These are phyloP conservation scores for Eutrema yunnanense DNA, from an alignment of 345 rosid genomes.

Conservation along the genomic window DNA sequence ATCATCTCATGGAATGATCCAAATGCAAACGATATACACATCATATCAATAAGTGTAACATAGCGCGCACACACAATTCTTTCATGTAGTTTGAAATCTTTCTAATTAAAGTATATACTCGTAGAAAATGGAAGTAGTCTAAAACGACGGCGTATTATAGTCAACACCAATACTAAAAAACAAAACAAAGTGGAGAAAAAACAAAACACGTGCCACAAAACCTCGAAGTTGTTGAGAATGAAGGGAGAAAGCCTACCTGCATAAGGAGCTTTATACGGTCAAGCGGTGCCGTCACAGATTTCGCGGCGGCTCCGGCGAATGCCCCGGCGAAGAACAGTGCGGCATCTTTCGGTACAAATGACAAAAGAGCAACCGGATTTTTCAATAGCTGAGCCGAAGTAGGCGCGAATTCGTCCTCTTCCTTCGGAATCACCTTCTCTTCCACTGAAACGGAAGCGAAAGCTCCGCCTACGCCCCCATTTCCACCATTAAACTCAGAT, in stretches of 20 bases:
- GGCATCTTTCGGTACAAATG: constrained; percentile 55
- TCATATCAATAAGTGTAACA: neutral
- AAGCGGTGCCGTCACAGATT: constrained; percentile 88
- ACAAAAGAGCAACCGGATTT: constrained; percentile 63
- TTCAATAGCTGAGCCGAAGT: constrained; percentile 57
- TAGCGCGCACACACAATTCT: neutral
- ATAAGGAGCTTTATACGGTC: constrained; percentile 89
- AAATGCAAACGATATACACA: neutral
- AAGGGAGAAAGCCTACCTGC: constrained; percentile 47
- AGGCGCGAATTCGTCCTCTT: constrained; percentile 49
- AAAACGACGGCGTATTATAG: constrained; percentile 18
- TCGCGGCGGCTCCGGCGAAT: constrained; percentile 81
- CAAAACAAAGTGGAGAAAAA: no score
- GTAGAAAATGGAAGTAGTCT: neutral
- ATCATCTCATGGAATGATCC: neutral
- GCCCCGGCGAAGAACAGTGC: constrained; percentile 82
- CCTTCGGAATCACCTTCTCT: constrained; percentile 35
- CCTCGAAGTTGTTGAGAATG: constrained; percentile 28
- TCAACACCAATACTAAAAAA: neutral
- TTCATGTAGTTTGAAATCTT: neutral
- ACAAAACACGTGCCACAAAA: constrained; percentile 29
- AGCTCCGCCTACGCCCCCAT: constrained; percentile 15
- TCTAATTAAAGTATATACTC: neutral
- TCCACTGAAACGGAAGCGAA: constrained; percentile 61
- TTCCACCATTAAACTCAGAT: neutral